A percentile compares a stretch with the other conserved stretches of the same genome.
These are phyloP conservation scores for Fusarium veterinarium DNA, from an alignment of 2,329 filamentous ascomycete genomes.

Conservation along the genomic window DNA sequence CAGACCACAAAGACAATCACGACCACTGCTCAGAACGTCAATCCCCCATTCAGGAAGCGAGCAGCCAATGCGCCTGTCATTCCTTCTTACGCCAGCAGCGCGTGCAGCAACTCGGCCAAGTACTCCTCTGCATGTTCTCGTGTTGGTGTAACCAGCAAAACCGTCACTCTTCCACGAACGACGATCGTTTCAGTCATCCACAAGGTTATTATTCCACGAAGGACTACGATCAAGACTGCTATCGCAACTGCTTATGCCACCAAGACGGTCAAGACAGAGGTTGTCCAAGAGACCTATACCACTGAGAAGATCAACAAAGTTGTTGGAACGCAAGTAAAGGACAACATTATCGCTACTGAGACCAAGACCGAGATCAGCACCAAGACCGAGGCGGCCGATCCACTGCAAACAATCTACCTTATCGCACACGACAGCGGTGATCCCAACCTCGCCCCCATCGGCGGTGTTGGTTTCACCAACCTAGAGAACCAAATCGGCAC, in stretches of 20 bases:
- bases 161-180: not conserved
- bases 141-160: not conserved
- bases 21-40: not conserved
- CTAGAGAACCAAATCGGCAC: not conserved
- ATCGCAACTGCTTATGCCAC: not conserved
- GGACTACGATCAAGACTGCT: not conserved
- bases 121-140: not conserved
- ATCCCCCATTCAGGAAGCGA: not conserved
- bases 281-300: not conserved
- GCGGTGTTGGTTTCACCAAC: not conserved
- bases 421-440: not conserved
- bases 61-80: not conserved
- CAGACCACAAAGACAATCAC: not conserved
- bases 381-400: not conserved
- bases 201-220: not conserved
- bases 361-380: not conserved
- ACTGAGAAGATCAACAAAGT: not conserved
- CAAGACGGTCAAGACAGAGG: not conserved
- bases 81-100: not conserved
- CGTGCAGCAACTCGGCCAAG: not conserved
- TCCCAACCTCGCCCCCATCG: not conserved
- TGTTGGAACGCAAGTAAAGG: not conserved
- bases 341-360: not conserved
- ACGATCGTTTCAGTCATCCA: not conserved
- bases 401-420: not conserved